Conservation (phyloP, 176 grass and related monocot species). For the Juncus effusus region DNA sequence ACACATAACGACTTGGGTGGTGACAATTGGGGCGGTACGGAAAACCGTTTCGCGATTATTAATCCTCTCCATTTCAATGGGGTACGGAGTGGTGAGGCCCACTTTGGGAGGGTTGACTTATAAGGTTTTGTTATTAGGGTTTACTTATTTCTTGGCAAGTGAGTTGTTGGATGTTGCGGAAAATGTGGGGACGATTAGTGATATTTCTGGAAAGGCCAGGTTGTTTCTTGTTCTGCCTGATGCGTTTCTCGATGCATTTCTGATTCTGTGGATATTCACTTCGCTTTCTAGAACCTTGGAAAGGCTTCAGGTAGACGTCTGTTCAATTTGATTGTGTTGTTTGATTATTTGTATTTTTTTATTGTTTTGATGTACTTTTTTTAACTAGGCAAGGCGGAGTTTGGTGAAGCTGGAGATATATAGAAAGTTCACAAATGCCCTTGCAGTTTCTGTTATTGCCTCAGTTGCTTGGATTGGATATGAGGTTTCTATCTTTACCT, state of each 20-base stretch:
- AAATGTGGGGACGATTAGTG: constrained; percentile 99
- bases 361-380: constrained; percentile 14
- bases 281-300: constrained; percentile 94
- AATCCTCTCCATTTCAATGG: constrained; percentile 96
- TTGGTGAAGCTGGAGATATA: constrained; percentile 93
- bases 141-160: constrained; percentile 92
- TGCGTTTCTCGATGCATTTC: constrained; percentile 96
- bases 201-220: constrained; percentile 88
- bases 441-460: constrained; percentile 80
- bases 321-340: neutral
- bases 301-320: constrained; percentile 65
- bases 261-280: constrained; percentile 99
- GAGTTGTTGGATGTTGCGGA: constrained; percentile 81
- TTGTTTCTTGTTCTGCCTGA: constrained; percentile 92
- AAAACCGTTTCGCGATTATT: constrained; percentile 90
- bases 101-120: constrained; percentile 92
- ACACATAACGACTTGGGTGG: constrained; percentile 98
- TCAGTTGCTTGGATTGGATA: constrained; percentile 98
- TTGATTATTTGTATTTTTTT: constrained; percentile 12
- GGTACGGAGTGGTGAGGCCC: constrained; percentile 92
- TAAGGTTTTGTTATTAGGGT: constrained; percentile 92
- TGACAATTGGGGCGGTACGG: constrained; percentile 87
- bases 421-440: constrained; percentile 89
- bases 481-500: constrained; percentile 41
- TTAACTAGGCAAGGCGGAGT: constrained; percentile 68